Base-by-base conservation (phyloP, 2,329 filamentous ascomycete species). In the Nothopassalora personata region DNA sequence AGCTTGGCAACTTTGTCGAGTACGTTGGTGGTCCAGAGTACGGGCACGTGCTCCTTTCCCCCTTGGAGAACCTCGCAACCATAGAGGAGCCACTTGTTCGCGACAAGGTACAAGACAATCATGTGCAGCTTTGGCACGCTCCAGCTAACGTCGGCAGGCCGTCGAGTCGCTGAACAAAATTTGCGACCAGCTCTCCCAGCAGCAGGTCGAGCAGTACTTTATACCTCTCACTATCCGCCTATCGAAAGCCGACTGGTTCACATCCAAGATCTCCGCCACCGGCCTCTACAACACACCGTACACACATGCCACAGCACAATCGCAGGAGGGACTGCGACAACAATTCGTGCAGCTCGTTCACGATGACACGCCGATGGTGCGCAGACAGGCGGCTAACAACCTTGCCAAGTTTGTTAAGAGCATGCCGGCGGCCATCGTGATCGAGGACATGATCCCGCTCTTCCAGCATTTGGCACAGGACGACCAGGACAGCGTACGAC, bases 101-200 rank as follows among this genome's bases (percentile, higher is more conserved):
- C 72, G 94, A 99, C 80, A 99, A 99, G 89, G 93, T 96, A 58
- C 45, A 66, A 50, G n/a, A 36, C 30, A 78, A 63, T 76, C 71
- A 45, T 11, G 31, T 18, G 28, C 39, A 39, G 46, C 47, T n/a
- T n/a, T 11, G 19, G 7, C 13, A 43, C 7, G 46, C 31, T 11
- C 47, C 34, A 50, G 59, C 72, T 78, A 65, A 78, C 68, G 11
- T 45, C 56, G 49, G 36, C 70, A 97, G 93, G 94, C 94, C 66
- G 94, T 99, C 73, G 95, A 99, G 76, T 99, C 94, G 51, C 85
- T 99, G 68, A 99, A 99, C 85, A 99, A 97, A 81, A 97, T 99
- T 76, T 97, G 94, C 83, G 86, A 87, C 73, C 86, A 96, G 74
- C 84, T 99, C 57, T 96, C 91, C 53, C 81, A 91, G 69, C 84